Evolutionary conservation across 176 grass and related monocot species (phyloP), one percentile per base, ranked within the genome.

Genomic region (Melocanna baccifera): DNA sequence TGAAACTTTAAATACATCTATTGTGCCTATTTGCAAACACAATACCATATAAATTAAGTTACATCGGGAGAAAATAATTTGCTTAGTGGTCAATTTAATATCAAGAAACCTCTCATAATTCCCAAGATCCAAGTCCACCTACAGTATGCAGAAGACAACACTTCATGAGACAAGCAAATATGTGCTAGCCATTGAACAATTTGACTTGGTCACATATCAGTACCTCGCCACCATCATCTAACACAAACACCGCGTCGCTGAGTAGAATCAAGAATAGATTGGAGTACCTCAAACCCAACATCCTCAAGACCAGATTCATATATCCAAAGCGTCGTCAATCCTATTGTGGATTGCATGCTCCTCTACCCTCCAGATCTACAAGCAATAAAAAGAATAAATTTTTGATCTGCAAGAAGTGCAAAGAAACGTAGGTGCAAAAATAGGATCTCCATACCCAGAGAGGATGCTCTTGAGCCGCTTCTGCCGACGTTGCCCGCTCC

Each of bases 31-130:
- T 80, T 29, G 34, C 11, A 85, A 34, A 58, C 36, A 16, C 4
- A 67, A 67, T 0, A 11, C 13, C 19, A 51, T 2, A 23, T 0
- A 61, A 80, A 74, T 47, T 28, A 40, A 51, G 48, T 28, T 61
- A n/a, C 61, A 1, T 12, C 36, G 41, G 36, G 11, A 28, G 9
- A 51, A 59, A 73, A 45, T 34, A 55, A n/a, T 71, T 23, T 26
- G 47, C 62, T 67, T 85, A 87, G 89, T 87, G 50, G 89, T 94
- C 36, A 94, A 48, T 75, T 94, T 94, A 46, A 91, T 81, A 86
- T 94, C 84, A 61, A 94, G 86, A 89, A 94, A 94, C n/a, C 92
- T 86, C 74, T 94, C 92, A 20, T 94, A 94, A 52, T 91, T 91
- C 57, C 92, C 92, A 78, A 94, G 89, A 79, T 91, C 92, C 84